phyloP scores from a whole-genome alignment of 305 asterid species.

The Rubia tinctorum region DNA sequence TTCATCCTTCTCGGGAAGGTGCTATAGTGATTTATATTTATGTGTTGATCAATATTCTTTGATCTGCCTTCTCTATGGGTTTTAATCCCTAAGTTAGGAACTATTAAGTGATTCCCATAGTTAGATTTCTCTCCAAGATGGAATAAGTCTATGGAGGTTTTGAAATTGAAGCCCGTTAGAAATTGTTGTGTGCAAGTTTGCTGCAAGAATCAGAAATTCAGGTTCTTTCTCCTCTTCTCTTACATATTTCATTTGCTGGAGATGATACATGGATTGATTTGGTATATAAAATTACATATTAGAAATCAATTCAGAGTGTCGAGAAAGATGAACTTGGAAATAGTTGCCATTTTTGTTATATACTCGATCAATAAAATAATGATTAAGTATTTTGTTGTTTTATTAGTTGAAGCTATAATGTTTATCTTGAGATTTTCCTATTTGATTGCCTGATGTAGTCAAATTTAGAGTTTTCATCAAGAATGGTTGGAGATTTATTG shows the following conservation, averaged over 20 bases:
- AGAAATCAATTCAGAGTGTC: background rate
- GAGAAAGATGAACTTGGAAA: too few relatives aligned
- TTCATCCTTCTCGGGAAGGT: too few relatives aligned
- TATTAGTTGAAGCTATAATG: too few relatives aligned
- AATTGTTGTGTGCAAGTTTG: background rate
- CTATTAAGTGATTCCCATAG: background rate
- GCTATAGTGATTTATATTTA: background rate
- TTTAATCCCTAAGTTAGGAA: background rate
- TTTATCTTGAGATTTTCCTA: too few relatives aligned
- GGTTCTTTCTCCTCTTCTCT: too few relatives aligned
- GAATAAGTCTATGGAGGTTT: background rate
- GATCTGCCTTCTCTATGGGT: background rate
- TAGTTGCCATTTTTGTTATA: too few relatives aligned
- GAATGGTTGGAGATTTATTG: too few relatives aligned
- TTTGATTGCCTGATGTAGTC: too few relatives aligned
- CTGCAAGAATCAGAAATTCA: background rate
- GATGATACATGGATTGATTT: background rate
- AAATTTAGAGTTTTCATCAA: too few relatives aligned
- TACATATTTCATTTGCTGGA: background rate
- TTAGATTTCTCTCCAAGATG: too few relatives aligned
- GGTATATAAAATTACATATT: background rate
- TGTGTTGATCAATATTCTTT: background rate
- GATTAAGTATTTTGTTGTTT: too few relatives aligned
- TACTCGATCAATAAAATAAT: too few relatives aligned
- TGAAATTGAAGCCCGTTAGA: background rate